Base-by-base conservation (phyloP, 305 asterid genomes). In the Fraxinus platypoda region DNA sequence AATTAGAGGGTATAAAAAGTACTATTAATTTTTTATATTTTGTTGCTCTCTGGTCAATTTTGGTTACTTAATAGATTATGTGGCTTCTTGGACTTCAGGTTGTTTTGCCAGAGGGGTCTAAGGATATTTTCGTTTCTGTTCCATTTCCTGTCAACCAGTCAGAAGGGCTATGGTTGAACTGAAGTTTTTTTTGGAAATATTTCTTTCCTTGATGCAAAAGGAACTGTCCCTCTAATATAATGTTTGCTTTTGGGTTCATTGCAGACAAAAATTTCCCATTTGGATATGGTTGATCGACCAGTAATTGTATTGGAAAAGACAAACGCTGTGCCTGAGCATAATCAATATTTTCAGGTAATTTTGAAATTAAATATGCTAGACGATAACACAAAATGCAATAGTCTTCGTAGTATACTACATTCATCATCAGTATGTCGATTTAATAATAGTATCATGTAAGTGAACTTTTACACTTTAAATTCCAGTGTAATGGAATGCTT, bases 71-170 rank as follows among this genome's bases (percentile, higher is more conserved):
- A 68, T 62, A 26, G 43, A 34, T 70, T 49, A 21, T 62, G 30
- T 64, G 84, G 68, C 66, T 81, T 83, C 71, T 79, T 78, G 73
- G 82, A 68, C 83, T 88, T 78, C 91, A 95, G 99, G 88, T 93
- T 79, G 92, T 95, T 85, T 90, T 95, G 84, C 99, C 99, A 4
- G 99, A 95, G 90, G 99, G 99, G 12, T 93, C 99, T 62, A 92
- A 86, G 38, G 92, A 90, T 66, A 83, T 93, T 62, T 89, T 92
- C n/a, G 88, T 86, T 38, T 91, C 84, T 5, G 88, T 85, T 79
- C 99, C 98, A 78, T 95, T 93, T 90, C 81, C 91, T 81, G 86
- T 90, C 85, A 89, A 92, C 84, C 90, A 93, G 86, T 88, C 89
- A 4, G 84, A 86, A 81, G 98, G 94, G 98, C 98, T 95, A 83